Base-by-base conservation (phyloP, 805 yeast genomes). In the Ogataea zsoltii region DNA sequence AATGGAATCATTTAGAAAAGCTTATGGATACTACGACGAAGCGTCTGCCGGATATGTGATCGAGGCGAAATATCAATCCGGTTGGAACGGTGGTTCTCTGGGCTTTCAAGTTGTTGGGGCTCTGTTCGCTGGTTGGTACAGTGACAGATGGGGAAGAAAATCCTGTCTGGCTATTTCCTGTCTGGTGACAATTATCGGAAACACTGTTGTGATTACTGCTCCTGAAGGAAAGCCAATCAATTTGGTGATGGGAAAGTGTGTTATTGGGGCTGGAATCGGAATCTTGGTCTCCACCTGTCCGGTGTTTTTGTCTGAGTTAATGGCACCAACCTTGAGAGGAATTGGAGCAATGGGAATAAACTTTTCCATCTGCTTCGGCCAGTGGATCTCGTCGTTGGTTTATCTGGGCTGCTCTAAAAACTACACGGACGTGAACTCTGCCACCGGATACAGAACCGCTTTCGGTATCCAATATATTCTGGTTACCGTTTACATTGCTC, bases 61-160 rank as follows among this genome's bases (percentile, higher is more conserved):
- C 7, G 64, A 67, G 15, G 66, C 71, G 18, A 58, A 61, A 17
- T 73, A 77, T 77, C 79, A 47, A 49, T 70, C 72, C 26, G 75
- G 69, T 13, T 57, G 72, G 30, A 49, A 58, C 23, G 69, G 70
- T 44, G 63, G 43, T 12, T 46, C 57, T 4, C 39, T 33, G 15
- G 57, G 45, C 14, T 68, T 72, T 48, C 56, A 63, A 17, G 60
- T 68, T 30, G 33, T 69, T 37, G 72, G 73, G 56, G 63, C 65
- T 14, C 58, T 53, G 59, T 63, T 54, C 60, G 71, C 70, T 63
- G 63, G 53, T 42, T 53, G 48, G 19, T 35, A 66, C 16, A 58
- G 67, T 33, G 74, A 72, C 48, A 53, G 58, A 40, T 58, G 57
- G 41, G 75, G 76, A 7, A 66, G 68, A 56, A 63, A 70, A 48